Evolutionary conservation across 768 basidiomycete genomes (phyloP).

Genomic region (Cystofilobasidium ferigula): DNA sequence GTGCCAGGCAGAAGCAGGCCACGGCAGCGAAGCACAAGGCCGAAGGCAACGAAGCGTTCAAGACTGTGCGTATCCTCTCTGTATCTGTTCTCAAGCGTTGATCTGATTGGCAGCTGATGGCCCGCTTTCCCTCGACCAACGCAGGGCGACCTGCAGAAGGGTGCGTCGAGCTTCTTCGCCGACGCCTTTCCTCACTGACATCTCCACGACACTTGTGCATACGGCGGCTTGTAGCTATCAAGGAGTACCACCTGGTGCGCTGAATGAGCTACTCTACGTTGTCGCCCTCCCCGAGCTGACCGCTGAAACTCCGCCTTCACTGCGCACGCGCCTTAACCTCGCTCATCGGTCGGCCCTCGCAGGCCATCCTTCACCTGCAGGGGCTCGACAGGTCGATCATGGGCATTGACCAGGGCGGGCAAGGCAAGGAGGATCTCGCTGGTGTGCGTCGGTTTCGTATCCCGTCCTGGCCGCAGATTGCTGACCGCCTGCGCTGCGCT

Average conservation of each 20-base stretch:
- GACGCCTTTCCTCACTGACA: background rate
- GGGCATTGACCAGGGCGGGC: background rate
- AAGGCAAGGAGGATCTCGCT: background rate
- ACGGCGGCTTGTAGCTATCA: conserved; percentile 2
- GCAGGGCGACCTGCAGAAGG: conserved; percentile 2
- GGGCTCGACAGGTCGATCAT: conserved; percentile 8
- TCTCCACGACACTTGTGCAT: background rate
- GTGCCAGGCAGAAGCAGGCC: background rate
- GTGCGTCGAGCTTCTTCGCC: background rate
- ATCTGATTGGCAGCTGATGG: too few relatives aligned
- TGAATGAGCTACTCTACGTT: background rate
- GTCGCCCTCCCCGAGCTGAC: background rate
- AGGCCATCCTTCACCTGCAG: conserved; percentile 1
- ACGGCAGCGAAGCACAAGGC: conserved; percentile 8
- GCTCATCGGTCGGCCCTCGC: background rate
- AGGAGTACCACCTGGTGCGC: conserved; percentile 13
- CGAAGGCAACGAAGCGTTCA: conserved; percentile 24
- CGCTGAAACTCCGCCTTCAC: background rate
- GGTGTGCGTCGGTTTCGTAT: background rate
- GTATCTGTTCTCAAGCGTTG: background rate
- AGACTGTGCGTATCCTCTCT: background rate
- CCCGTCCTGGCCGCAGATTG: background rate
- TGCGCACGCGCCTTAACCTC: background rate
- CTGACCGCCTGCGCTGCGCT: background rate
- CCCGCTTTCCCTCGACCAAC: background rate